phyloP scores from a whole-genome alignment of 768 basidiomycete species.

The Amanita thiersii region DNA sequence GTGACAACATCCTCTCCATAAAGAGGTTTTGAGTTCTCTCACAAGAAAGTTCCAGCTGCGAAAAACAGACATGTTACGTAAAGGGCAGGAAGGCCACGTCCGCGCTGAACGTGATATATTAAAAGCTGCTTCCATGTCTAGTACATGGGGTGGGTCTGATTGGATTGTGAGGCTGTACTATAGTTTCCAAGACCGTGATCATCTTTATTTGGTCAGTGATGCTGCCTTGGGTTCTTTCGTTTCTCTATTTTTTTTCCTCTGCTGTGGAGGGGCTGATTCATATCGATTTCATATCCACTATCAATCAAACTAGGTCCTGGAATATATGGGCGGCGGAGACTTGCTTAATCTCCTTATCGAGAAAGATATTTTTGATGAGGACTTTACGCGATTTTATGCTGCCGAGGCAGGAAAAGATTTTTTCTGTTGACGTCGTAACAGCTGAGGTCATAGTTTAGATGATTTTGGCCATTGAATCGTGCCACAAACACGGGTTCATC shows the following conservation, averaged over 20 bases:
- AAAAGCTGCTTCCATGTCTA: conserved; percentile 79
- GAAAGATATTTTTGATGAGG: conserved; percentile 83
- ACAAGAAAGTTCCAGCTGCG: conserved; percentile 53
- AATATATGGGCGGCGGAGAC: conserved; percentile 96
- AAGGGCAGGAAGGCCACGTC: conserved; percentile 96
- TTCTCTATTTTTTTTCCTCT: conserved; percentile 4
- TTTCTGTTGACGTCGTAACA: conserved; percentile 13
- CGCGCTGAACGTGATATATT: conserved; percentile 92
- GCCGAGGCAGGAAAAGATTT: conserved; percentile 58
- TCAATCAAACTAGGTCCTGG: conserved; percentile 56
- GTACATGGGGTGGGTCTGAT: conserved; percentile 66
- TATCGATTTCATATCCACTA: conserved; percentile 43
- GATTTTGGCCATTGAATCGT: conserved; percentile 89
- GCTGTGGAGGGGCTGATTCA: conserved; percentile 24
- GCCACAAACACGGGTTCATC: conserved; percentile 93
- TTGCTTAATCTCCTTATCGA: conserved; percentile 94
- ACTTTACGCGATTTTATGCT: conserved; percentile 88
- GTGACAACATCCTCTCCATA: conserved; percentile 28
- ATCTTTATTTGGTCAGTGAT: conserved; percentile 80
- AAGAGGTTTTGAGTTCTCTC: conserved; percentile 15
- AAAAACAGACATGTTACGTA: conserved; percentile 89
- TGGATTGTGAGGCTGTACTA: conserved; percentile 95
- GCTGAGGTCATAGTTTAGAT: conserved; percentile 42
- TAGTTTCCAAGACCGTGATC: conserved; percentile 91
- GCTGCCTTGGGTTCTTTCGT: conserved; percentile 17